Conservation (phyloP, 1,284 basidiomycete genomes). For the Sparassis latifolia region DNA sequence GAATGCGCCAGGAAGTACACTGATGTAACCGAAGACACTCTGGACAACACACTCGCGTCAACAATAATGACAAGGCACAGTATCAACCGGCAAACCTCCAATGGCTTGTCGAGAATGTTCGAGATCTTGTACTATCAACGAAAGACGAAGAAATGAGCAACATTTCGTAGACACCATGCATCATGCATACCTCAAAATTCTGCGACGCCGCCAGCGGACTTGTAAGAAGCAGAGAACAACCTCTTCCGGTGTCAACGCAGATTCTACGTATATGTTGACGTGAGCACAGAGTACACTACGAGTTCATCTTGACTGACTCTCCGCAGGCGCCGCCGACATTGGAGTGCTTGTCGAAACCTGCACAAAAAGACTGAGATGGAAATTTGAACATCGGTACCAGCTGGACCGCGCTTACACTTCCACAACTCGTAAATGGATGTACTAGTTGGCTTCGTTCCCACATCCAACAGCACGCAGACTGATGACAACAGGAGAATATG, state of each 20-base stretch:
- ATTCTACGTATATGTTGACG: conserved; percentile 41
- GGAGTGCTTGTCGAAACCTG: conserved; percentile 85
- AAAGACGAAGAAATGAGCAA: background rate
- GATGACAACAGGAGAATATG: background rate
- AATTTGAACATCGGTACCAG: background rate
- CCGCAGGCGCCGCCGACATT: conserved; percentile 93
- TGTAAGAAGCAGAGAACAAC: conserved; percentile 72
- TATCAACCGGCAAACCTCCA: conserved; percentile 51
- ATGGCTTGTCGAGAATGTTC: conserved; percentile 88
- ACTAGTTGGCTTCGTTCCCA: conserved; percentile 90
- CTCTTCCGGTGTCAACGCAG: conserved; percentile 77
- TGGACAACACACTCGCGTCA: conserved; percentile 18
- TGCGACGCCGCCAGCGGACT: conserved; percentile 89
- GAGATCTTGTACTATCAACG: conserved; percentile 79
- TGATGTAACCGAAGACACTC: conserved; percentile 90
- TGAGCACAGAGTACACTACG: background rate
- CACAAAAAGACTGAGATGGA: conserved; percentile 12
- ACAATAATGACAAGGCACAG: background rate
- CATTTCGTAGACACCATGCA: background rate
- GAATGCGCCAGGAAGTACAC: conserved; percentile 87
- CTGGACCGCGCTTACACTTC: conserved; percentile 55
- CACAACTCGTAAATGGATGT: conserved; percentile 95
- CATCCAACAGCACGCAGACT: conserved; percentile 86
- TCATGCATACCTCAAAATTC: conserved; percentile 68
- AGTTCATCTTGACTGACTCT: conserved; percentile 48